Base-by-base conservation (phyloP, 331 rosid genomes). In the Malus hybrid region DNA sequence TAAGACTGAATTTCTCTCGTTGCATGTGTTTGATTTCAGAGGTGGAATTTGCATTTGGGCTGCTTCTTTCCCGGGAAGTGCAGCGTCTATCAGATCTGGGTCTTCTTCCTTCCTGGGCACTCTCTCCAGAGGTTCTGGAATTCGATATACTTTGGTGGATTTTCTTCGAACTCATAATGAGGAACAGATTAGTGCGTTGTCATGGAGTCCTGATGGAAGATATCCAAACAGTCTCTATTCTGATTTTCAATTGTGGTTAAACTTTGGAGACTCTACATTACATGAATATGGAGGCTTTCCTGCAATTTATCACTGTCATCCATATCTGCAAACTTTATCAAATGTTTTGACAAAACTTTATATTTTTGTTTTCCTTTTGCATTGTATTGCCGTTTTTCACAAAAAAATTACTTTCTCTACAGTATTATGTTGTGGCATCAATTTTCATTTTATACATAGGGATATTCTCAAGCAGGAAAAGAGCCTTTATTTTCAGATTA, bases 191-290 rank as follows among this genome's bases (percentile, higher is more conserved):
- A 90, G 91, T 59, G 92, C 97, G 71, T 87, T 94, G 61, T 84
- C 96, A 32, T 94, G 99, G 99, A 92, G 97, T 84, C 97, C 99
- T 8, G 87, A 94, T 80, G 99, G 99, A 88, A 94, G 97, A 94
- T 94, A 94, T 94, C 97, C 99, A 54, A 6, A 75, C 52, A 48
- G 74, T 78, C 65, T 73, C 62, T 67, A 5, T 10, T 44, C 3
- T 24, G 36, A 10, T 9, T 71, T 66, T 67, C 46, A 34, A 7
- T 66, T 67, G 10, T 75, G 65, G 65, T 55, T 70, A 31, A 44
- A 46, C 19, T 59, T 13, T 34, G 24, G 27, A 28, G 63, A 55
- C 29, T 56, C 44, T 76, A 22, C 67, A 54, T 76, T n/a, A 56
- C 56, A 50, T 50, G 19, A 33, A 46, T 65, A n/a, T 50, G 36